Percentiles rank a stretch among this genome's conserved stretches.
These are phyloP conservation scores for Larix sibirica DNA, from an alignment of 83 land plant genomes.

Conservation along the genomic window DNA sequence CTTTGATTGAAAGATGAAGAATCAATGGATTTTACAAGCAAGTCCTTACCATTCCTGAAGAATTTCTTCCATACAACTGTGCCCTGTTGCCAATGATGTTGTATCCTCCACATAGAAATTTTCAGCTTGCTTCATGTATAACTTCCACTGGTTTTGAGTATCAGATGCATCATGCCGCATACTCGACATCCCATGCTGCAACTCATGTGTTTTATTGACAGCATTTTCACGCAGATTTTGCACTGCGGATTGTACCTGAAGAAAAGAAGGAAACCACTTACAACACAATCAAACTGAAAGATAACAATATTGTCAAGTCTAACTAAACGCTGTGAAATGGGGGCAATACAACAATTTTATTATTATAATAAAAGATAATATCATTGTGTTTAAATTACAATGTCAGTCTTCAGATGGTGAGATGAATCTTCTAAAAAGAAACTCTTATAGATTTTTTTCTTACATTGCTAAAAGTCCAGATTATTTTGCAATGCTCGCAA, in stretches of 20 bases:
- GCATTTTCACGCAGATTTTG: conserved; percentile 54
- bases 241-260: conserved; percentile 64
- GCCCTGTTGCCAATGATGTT: conserved; percentile 23
- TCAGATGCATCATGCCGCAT: conserved; percentile 43
- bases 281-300: too few species aligned
- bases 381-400: too few species aligned
- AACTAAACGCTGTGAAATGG: too few species aligned
- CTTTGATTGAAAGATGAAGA: neutral
- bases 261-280: too few species aligned
- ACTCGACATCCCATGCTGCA: conserved; percentile 38
- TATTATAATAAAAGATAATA: too few species aligned
- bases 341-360: too few species aligned
- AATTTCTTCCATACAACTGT: conserved; percentile 27
- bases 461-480: too few species aligned
- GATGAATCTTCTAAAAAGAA: too few species aligned
- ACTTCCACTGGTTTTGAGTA: conserved; percentile 28
- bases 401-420: too few species aligned
- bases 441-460: too few species aligned
- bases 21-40: neutral
- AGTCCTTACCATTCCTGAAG: conserved; percentile 43
- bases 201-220: conserved; percentile 31
- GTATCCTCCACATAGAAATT: conserved; percentile 35
- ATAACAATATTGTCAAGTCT: too few species aligned
- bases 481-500: too few species aligned
- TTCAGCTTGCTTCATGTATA: conserved; percentile 44